phyloP scores from a whole-genome alignment of 305 asterid species.

The Coffea humblotiana region DNA sequence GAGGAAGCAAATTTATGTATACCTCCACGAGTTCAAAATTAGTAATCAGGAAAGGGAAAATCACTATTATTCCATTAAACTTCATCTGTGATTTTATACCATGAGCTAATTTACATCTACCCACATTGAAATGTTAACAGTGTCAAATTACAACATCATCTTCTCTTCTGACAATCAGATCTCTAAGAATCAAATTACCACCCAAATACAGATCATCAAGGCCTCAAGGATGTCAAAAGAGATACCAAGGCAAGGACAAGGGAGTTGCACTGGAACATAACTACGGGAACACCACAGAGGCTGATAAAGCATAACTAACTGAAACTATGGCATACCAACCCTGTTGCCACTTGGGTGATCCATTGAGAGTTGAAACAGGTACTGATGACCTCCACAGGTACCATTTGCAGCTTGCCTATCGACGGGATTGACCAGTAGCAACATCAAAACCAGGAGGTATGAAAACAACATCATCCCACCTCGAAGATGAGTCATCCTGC shows the following conservation, averaged over 20 bases:
- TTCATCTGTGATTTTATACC: too few species aligned
- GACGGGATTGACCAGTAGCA: conserved; percentile 44
- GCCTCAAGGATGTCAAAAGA: too few species aligned
- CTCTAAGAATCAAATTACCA: neutral
- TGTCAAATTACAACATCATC: neutral
- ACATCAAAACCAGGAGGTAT: conserved; percentile 90
- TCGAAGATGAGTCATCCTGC: conserved; percentile 65
- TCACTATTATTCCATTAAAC: too few species aligned
- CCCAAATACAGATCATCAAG: neutral
- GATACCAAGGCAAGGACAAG: neutral
- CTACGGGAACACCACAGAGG: neutral
- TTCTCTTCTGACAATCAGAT: neutral
- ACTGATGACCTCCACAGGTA: neutral
- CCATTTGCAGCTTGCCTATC: neutral
- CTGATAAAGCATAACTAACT: neutral
- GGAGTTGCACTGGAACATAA: too few species aligned
- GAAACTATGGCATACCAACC: neutral
- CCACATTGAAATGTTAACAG: too few species aligned
- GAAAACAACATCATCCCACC: conserved; percentile 83
- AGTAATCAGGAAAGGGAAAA: too few species aligned
- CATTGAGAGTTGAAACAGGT: neutral
- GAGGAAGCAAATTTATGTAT: too few species aligned
- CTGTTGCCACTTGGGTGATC: neutral
- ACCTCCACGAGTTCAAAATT: too few species aligned
- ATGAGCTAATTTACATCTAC: too few species aligned